Conservation (phyloP, 2,329 filamentous ascomycete species). For the Rhynchosporium secalis region DNA sequence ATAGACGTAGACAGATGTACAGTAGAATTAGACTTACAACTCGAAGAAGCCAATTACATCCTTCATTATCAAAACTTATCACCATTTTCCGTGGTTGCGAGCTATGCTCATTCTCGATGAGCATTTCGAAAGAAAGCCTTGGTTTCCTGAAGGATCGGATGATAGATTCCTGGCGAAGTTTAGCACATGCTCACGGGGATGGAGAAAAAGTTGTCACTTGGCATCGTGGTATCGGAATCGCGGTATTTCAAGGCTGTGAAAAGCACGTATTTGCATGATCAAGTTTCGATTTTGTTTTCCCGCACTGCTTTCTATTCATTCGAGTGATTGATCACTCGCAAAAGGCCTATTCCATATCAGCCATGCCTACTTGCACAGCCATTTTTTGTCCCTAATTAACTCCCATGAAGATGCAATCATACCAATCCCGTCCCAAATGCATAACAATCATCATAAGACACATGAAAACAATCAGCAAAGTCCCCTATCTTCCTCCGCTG, state of each 20-base stretch:
- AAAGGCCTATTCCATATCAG: background rate
- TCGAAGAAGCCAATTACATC: background rate
- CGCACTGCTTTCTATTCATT: background rate
- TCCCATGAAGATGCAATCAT: constrained; percentile 15
- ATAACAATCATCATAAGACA: constrained; percentile 1
- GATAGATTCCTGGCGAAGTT: background rate
- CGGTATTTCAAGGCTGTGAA: background rate
- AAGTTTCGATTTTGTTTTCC: background rate
- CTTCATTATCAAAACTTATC: background rate
- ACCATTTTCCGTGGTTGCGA: background rate
- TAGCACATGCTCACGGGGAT: background rate
- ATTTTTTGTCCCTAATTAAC: constrained; percentile 4
- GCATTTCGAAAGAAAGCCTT: background rate
- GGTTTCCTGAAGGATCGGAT: background rate
- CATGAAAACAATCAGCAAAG: background rate
- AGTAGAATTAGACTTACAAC: constrained; percentile 1
- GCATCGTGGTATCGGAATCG: background rate
- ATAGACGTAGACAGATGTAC: background rate
- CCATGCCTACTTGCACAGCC: constrained; percentile 7
- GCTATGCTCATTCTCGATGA: too few relatives aligned
- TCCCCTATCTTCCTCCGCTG: constrained; percentile 36
- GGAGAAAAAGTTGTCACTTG: background rate
- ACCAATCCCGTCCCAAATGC: constrained; percentile 3
- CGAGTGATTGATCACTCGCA: background rate
- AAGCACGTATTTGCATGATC: background rate